Evolutionary conservation across 2,329 filamentous ascomycete genomes (phyloP).

Genomic region (Coccinonectria pachysandricola): DNA sequence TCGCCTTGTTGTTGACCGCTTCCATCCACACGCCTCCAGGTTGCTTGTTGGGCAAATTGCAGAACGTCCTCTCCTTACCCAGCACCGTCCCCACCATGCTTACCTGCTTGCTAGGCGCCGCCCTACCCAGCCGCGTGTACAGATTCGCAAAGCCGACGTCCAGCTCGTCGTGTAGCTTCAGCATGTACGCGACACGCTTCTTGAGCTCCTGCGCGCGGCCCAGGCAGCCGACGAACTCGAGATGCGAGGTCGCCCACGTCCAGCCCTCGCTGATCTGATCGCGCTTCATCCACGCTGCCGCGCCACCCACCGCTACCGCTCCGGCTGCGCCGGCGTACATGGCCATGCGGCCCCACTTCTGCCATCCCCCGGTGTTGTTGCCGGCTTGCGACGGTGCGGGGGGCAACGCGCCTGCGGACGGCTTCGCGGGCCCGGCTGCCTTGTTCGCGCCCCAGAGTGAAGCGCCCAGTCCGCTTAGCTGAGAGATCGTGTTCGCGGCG

Average conservation of each 20-base stretch:
- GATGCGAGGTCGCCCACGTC: slow-evolving; percentile 77
- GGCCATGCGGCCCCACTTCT: slow-evolving; percentile 74
- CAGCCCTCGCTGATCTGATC: slow-evolving; percentile 69
- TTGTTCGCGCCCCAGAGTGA: slow-evolving; percentile 50
- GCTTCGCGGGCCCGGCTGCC: slow-evolving; percentile 21
- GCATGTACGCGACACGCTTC: slow-evolving; percentile 58
- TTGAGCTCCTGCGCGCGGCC: slow-evolving; percentile 74
- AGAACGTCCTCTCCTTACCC: slow-evolving; percentile 74
- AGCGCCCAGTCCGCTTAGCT: slow-evolving; percentile 55
- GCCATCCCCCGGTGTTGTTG: slow-evolving; percentile 43
- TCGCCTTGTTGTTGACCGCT: slow-evolving; percentile 67
- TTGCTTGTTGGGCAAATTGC: slow-evolving; percentile 59
- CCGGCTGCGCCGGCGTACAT: slow-evolving; percentile 79
- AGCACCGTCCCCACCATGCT: slow-evolving; percentile 48
- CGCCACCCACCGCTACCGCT: slow-evolving; percentile 69
- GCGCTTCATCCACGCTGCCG: slow-evolving; percentile 76
- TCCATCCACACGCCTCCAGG: slow-evolving; percentile 51
- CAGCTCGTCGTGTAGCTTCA: slow-evolving; percentile 52
- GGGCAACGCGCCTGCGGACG: slow-evolving; percentile 15
- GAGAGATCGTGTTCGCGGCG: slow-evolving; percentile 59
- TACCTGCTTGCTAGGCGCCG: slow-evolving; percentile 44
- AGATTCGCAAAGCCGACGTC: slow-evolving; percentile 73
- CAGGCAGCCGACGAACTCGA: slow-evolving; percentile 87
- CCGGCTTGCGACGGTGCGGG: slow-evolving; percentile 22
- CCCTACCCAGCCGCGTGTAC: slow-evolving; percentile 72